These are phyloP conservation scores for Circinella umbellata DNA, from an alignment of 371 early-diverging fungal genomes.

Conservation along the genomic window DNA sequence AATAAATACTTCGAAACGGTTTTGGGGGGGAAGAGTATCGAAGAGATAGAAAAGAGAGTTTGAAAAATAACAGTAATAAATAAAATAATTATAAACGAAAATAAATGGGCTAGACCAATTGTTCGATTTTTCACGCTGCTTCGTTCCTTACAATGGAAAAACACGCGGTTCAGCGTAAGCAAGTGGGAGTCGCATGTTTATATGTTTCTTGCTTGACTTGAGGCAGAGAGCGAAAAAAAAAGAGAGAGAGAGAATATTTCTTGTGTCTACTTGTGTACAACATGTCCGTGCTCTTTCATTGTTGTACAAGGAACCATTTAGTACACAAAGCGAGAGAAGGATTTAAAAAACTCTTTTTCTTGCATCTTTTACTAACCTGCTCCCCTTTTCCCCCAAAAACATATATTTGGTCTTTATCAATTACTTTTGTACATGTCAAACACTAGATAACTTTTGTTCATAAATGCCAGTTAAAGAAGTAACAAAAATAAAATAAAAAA, in stretches of 20 bases:
- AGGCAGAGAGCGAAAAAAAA: background rate
- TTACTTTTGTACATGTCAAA: no score
- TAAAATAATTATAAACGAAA: background rate
- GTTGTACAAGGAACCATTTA: background rate
- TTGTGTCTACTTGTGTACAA: background rate
- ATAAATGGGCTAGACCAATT: constrained; percentile 1
- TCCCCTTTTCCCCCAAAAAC: background rate
- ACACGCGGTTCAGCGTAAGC: constrained; percentile 7
- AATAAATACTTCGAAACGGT: no score
- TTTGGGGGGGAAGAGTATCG: background rate
- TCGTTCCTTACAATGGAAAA: constrained; percentile 1
- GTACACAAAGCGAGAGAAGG: no score
- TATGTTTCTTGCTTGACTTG: no score
- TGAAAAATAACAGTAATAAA: background rate
- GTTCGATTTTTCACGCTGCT: constrained; percentile 6
- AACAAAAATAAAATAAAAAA: no score
- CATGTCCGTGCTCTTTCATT: constrained; percentile 6
- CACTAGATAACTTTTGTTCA: no score
- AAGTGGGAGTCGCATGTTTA: constrained; percentile 10
- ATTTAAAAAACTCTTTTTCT: background rate
- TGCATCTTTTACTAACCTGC: background rate
- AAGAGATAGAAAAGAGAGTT: background rate
- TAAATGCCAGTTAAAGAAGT: no score
- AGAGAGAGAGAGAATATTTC: no score
- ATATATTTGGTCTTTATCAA: no score